phyloP scores from a whole-genome alignment of 495 filamentous ascomycete genomes.

The Aspergillus cavernicola region DNA sequence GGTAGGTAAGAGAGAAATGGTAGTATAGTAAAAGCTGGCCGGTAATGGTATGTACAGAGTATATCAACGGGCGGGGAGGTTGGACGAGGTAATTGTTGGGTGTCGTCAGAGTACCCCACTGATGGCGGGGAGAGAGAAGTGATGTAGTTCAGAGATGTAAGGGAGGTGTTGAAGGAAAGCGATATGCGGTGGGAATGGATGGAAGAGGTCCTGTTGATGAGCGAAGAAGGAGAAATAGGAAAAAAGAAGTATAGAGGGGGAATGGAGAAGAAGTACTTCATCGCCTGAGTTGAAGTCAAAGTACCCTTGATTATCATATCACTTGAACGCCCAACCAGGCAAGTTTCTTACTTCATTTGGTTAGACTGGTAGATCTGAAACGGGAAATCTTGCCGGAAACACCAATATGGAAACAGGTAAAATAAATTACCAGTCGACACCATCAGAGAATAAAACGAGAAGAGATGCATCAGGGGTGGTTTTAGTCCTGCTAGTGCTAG shows the following conservation, averaged over 20 bases:
- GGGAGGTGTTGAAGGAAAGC: not conserved
- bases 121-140: conserved; percentile 4
- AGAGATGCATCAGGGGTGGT: no score
- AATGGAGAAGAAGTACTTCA: conserved; percentile 7
- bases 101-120: conserved; percentile 27
- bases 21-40: not conserved
- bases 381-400: conserved; percentile 1
- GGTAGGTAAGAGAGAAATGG: not conserved
- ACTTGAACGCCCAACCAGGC: conserved; percentile 3
- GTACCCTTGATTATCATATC: not conserved
- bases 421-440: not conserved
- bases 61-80: conserved; percentile 15
- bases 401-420: not conserved
- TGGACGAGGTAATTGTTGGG: conserved; percentile 13
- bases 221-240: not conserved
- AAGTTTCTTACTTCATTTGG: conserved; percentile 7
- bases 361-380: conserved; percentile 7
- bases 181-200: not conserved
- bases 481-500: no score
- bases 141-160: not conserved
- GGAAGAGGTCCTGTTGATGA: not conserved
- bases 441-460: no score
- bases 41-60: not conserved
- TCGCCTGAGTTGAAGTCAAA: not conserved
- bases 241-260: not conserved